Base-by-base conservation (phyloP, 2,329 filamentous ascomycete genomes). In the Dothideomycetidae sp. region DNA sequence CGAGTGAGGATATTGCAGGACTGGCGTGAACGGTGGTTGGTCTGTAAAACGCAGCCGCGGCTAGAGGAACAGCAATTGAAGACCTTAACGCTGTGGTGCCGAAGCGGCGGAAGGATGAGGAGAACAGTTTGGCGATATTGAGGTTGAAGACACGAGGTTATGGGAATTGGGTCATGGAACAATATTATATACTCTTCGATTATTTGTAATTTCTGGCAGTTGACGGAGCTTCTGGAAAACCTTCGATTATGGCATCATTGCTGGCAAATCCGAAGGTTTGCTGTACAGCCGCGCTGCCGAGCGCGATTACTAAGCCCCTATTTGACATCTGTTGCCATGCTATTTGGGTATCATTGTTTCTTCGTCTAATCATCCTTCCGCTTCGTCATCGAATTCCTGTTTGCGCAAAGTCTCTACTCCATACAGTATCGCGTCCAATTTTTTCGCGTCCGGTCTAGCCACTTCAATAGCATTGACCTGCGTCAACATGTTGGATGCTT, bases 101-200 rank as follows among this genome's bases (percentile, higher is more conserved):
- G 44, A 66, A 74, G 58, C 82, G 75, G 64, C 74, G 73, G 51
- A 88, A 75, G 48, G 73, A 68, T 60, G 78, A 84, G 68, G 83
- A 83, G 71, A 93, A 93, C 88, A 93, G 73, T 68, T 86, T 93
- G 82, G 65, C 78, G 75, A 68, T 67, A 19, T 23, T 37, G 14
- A 17, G 15, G 10, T 19, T 4, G 7, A 33, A 37, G 31, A 29
- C 14, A 18, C 31, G 29, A 16, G 34, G 26, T 34, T 30, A 10
- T 11, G 15, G 16, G 23, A 26, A 26, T 26, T 26, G 21, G 21
- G 21, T 26, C n/a, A 7, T 26, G 21, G 7, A 26, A 26, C n/a
- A n/a, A n/a, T n/a, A n/a, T n/a, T n/a, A n/a, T n/a, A n/a, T n/a
- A n/a, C n/a, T n/a, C n/a, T n/a, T n/a, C n/a, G n/a, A n/a, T n/a